Evolutionary conservation across 257 asterid species (phyloP), one percentile per base, ranked within the genome.

Genomic region (Jaltomata sinuosa): DNA sequence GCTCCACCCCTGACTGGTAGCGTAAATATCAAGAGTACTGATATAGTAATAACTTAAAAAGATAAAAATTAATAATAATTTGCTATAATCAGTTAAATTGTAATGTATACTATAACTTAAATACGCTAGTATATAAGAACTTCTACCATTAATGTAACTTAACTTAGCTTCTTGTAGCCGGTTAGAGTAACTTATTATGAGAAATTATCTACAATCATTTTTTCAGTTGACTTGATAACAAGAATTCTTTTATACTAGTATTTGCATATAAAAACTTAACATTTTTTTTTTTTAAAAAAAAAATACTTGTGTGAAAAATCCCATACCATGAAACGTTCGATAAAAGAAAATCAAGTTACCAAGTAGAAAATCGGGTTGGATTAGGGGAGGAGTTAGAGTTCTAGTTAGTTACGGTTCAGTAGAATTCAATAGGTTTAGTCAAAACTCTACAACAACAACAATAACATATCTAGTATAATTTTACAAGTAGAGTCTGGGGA

Each of bases 321-420:
- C 47, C 29, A 4, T 68, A 29, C 27, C 27, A 8, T 68, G 50
- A 68, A 36, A 34, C 14, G 0, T 68, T 36, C 0, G 34, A 0
- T 49, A 34, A 18, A 19, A 10, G 18, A 69, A 69, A 36, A 45
- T 36, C 0, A 10, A 36, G 52, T 69, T 36, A 21, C 6, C 21
- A n/a, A 0, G 79, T 36, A 69, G 31, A 69, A 69, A 38, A 10
- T 10, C 2, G 2, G 2, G 0, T 25, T 2, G 6, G 2, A 21
- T 55, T 11, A 8, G 0, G 0, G 59, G 19, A 2, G 3, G 0
- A 67, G 27, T 14, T 0, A 62, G 11, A 64, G 15, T 6, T 64
- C 29, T 29, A 29, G 11, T 6, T 64, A 1, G 8, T 0, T 0
- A 67, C n/a, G n/a, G n/a, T 67, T 67, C 19, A 0, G 0, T 18